Conservation (phyloP, 129 eudicot genomes). For the Centrapalus pauciflorus region DNA sequence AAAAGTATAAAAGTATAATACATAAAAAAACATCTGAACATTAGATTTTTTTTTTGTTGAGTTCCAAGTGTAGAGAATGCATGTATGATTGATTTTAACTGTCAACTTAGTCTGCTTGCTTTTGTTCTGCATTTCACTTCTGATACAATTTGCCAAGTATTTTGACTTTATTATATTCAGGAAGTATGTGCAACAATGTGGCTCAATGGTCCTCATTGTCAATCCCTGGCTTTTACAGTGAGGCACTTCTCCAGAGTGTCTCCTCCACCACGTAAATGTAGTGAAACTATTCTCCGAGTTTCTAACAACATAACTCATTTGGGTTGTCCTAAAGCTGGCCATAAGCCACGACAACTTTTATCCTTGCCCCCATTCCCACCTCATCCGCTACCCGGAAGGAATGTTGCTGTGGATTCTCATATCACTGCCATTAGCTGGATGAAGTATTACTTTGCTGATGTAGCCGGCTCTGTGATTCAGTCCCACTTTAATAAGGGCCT, state of each 20-base stretch:
- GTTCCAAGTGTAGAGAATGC: too few relatives aligned
- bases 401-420: constrained; percentile 28
- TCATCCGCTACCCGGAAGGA: constrained; percentile 58
- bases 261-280: constrained; percentile 41
- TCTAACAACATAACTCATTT: constrained; percentile 59
- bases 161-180: too few relatives aligned
- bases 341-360: constrained; percentile 74
- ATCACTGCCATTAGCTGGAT: constrained; percentile 84
- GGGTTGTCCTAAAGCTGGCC: constrained; percentile 56
- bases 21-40: too few relatives aligned
- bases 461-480: constrained; percentile 47
- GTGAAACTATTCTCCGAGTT: constrained; percentile 47
- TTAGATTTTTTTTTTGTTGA: too few relatives aligned
- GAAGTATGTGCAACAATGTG: constrained; percentile 29
- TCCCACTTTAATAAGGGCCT: constrained; percentile 76
- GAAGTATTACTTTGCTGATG: constrained; percentile 73
- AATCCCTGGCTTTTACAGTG: not conserved
- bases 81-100: too few relatives aligned
- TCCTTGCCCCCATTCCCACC: constrained; percentile 83
- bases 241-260: constrained; percentile 52
- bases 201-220: constrained; percentile 21
- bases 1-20: too few relatives aligned
- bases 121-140: too few relatives aligned
- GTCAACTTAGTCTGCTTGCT: too few relatives aligned
- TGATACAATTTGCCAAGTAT: too few relatives aligned